Conservation (phyloP, 2,329 filamentous ascomycete genomes). For the Sporothrix phasma region DNA sequence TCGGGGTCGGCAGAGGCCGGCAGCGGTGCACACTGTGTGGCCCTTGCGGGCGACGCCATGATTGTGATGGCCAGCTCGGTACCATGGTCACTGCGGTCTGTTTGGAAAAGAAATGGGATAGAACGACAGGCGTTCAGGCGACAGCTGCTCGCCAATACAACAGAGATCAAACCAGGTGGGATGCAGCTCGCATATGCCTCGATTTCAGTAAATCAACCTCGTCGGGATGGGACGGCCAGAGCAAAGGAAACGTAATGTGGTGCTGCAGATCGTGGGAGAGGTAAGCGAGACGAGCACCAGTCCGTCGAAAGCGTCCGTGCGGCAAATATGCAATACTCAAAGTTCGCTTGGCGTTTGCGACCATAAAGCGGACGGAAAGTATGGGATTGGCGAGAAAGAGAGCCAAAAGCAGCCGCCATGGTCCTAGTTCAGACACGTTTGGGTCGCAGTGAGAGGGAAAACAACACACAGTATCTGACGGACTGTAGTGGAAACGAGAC, state of each 20-base stretch:
- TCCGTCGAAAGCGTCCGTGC: too few relatives aligned
- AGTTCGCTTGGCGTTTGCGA: too few relatives aligned
- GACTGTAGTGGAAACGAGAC: too few relatives aligned
- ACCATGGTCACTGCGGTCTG: slow-evolving; percentile 3
- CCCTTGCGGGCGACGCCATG: slow-evolving; percentile 28
- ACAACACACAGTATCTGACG: background rate
- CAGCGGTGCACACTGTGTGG: slow-evolving; percentile 23
- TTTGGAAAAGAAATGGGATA: background rate
- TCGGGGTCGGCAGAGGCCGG: slow-evolving; percentile 24
- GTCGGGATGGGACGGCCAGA: background rate
- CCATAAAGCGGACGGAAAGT: background rate
- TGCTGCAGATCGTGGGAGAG: background rate
- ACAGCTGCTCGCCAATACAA: background rate
- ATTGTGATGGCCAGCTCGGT: slow-evolving; percentile 22
- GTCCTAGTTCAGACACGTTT: background rate
- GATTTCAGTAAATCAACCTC: too few relatives aligned
- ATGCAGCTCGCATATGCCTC: background rate
- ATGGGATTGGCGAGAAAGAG: background rate
- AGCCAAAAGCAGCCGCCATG: background rate
- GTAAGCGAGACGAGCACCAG: too few relatives aligned
- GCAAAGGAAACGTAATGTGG: background rate
- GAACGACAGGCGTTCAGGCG: background rate
- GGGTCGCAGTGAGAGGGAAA: background rate
- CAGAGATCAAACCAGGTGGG: background rate
- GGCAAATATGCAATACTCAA: too few relatives aligned